phyloP scores from a whole-genome alignment of 345 rosid species.

The Arabidopsis suecica region DNA sequence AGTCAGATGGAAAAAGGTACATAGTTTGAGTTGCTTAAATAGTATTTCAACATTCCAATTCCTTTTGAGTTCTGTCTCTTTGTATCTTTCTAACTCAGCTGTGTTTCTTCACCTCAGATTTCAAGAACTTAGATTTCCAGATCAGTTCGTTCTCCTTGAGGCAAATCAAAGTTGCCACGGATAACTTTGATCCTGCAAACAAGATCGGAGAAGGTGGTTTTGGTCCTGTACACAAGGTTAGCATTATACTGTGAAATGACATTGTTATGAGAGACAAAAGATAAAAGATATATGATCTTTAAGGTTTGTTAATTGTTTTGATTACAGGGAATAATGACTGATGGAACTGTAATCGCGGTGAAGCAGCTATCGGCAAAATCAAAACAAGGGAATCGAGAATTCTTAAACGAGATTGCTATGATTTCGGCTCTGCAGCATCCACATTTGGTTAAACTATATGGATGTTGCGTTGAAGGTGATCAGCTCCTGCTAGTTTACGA shows the following conservation, averaged over 20 bases:
- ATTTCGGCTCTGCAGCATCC: constrained; percentile 67
- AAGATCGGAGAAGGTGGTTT: constrained; percentile 81
- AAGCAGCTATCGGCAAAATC: constrained; percentile 61
- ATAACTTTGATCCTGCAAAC: constrained; percentile 56
- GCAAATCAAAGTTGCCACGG: constrained; percentile 60
- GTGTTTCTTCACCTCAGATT: constrained; percentile 44
- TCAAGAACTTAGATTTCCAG: constrained; percentile 51
- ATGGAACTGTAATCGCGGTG: constrained; percentile 64
- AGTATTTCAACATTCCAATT: not conserved
- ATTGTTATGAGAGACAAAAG: not conserved
- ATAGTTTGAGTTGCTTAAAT: not conserved
- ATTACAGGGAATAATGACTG: constrained; percentile 53
- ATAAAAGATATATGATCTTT: not conserved
- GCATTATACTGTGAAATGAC: constrained; percentile 8
- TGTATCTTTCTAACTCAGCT: constrained; percentile 18
- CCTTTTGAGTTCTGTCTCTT: not conserved
- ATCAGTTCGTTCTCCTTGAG: constrained; percentile 55
- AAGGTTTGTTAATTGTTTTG: constrained; percentile 8
- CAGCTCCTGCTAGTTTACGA: constrained; percentile 62
- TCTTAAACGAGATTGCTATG: constrained; percentile 64
- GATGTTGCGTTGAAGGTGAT: constrained; percentile 62
- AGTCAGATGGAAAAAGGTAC: constrained; percentile 50
- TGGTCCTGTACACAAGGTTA: constrained; percentile 72
- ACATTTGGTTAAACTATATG: constrained; percentile 61
- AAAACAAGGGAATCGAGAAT: constrained; percentile 67